Evolutionary conservation across 2,329 filamentous ascomycete genomes (phyloP), one percentile per base, ranked within the genome.

Genomic region (Botrytis elliptica): DNA sequence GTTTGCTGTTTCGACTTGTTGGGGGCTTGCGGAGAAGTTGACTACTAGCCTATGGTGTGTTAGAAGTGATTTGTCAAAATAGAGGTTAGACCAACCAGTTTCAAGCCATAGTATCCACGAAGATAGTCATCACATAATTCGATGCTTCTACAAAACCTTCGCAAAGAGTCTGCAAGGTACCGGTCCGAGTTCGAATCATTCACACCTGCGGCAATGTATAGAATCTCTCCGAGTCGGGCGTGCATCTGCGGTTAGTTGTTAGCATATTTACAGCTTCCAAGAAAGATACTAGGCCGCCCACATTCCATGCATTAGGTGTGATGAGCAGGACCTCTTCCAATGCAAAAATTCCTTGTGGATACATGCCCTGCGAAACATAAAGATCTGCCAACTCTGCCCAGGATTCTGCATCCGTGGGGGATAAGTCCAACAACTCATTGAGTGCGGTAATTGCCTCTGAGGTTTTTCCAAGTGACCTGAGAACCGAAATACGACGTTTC

Each of bases 121-220:
- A 98, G 83, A 81, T 98, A 98, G 81, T 94, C 91, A 78, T 98
- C 93, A 80, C 96, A 98, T 70, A 99, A 88, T 84, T 99, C 96
- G 77, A 98, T 89, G 80, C 94, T 96, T 79, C 96, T 89, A 81
- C 92, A 93, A 83, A 97, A 98, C 77, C 95, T 90, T 81, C 94
- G 93, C 71, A 97, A 83, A 8, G 94, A 91, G 80, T 95, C 92
- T 62, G 88, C 85, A 72, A 96, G 84, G 78, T 89, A 85, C 81
- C 87, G 87, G 62, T 85, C 82, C 4, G 76, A 69, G 60, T 73
- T 76, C 46, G 84, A 80, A 42, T 84, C 82, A 7, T 80, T 83
- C 70, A 84, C 83, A 63, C 84, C 86, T 42, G 87, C 86, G 49
- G 90, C 89, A 84, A 97, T 90, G 81, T 93, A 94, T 59, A 92